Conservation (phyloP, 1,284 basidiomycete species). For the Pseudozyma pruni region DNA sequence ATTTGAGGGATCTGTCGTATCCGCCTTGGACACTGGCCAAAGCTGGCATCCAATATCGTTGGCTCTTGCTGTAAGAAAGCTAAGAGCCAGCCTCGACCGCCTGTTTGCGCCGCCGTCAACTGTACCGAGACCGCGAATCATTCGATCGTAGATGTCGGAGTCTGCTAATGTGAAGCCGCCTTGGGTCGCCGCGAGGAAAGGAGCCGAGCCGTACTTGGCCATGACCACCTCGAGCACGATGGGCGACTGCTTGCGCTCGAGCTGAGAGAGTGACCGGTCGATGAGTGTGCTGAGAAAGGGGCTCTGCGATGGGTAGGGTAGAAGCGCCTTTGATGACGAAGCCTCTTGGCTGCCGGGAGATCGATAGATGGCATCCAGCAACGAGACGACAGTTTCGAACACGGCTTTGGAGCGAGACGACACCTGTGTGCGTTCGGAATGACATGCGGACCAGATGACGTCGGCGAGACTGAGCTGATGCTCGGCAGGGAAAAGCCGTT, state of each 20-base stretch:
- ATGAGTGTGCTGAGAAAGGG: slow-evolving; percentile 29
- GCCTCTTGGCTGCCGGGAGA: background rate
- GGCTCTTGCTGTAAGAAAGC: slow-evolving; percentile 30
- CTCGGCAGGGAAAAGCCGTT: slow-evolving; percentile 23
- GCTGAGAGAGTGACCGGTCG: slow-evolving; percentile 25
- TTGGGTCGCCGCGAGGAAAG: slow-evolving; percentile 19
- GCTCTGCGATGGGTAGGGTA: slow-evolving; percentile 24
- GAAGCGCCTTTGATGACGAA: background rate
- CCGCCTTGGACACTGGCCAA: slow-evolving; percentile 4
- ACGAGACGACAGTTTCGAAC: slow-evolving; percentile 27
- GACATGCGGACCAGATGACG: slow-evolving; percentile 47
- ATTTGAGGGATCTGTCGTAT: background rate
- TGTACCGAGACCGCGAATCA: slow-evolving; percentile 41
- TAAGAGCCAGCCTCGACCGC: slow-evolving; percentile 31
- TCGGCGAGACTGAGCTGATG: slow-evolving; percentile 39
- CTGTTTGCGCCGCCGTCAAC: slow-evolving; percentile 45
- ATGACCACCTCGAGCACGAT: slow-evolving; percentile 43
- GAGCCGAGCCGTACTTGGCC: slow-evolving; percentile 36
- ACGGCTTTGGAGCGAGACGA: slow-evolving; percentile 35
- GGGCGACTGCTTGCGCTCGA: slow-evolving; percentile 48
- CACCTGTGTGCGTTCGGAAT: slow-evolving; percentile 38
- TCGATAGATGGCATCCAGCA: slow-evolving; percentile 20
- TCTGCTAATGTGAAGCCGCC: slow-evolving; percentile 13
- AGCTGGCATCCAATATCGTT: slow-evolving; percentile 25
- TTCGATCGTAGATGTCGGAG: slow-evolving; percentile 39